A percentile compares a stretch with the other conserved stretches of the same genome.
These are phyloP conservation scores for Leccinellum albellum DNA, from an alignment of 768 basidiomycete species.

Conservation along the genomic window DNA sequence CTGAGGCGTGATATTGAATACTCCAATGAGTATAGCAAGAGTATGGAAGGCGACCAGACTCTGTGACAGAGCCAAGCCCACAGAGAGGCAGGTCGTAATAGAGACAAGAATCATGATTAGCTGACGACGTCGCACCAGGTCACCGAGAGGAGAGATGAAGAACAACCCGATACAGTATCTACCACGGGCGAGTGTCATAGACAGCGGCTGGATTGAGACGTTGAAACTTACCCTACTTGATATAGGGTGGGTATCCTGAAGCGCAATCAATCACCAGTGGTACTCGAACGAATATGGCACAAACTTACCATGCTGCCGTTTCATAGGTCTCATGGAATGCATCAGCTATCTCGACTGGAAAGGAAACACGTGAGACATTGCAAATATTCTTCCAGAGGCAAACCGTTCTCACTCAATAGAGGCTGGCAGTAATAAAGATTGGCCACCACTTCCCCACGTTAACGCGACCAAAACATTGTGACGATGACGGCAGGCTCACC, in stretches of 20 bases:
- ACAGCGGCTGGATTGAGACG: neutral
- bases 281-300: neutral
- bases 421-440: conserved; percentile 86
- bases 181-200: neutral
- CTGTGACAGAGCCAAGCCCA: conserved; percentile 38
- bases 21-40: conserved; percentile 36
- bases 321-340: conserved; percentile 35
- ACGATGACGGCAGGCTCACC: conserved; percentile 25
- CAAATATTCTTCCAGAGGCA: neutral
- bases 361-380: neutral
- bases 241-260: conserved; percentile 59
- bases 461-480: neutral
- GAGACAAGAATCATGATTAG: conserved; percentile 35
- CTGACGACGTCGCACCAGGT: conserved; percentile 42
- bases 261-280: conserved; percentile 1
- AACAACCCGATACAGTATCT: conserved; percentile 33
- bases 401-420: conserved; percentile 51
- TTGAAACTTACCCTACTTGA: conserved; percentile 53
- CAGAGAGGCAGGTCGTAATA: conserved; percentile 34
- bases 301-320: conserved; percentile 31
- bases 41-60: conserved; percentile 31
- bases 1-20: conserved; percentile 40
- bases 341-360: conserved; percentile 31
- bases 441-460: conserved; percentile 36
- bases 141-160: conserved; percentile 44